Evolutionary conservation across 108 stramenopile genomes (phyloP).

Genomic region (Cyclostephanos tholiformis): DNA sequence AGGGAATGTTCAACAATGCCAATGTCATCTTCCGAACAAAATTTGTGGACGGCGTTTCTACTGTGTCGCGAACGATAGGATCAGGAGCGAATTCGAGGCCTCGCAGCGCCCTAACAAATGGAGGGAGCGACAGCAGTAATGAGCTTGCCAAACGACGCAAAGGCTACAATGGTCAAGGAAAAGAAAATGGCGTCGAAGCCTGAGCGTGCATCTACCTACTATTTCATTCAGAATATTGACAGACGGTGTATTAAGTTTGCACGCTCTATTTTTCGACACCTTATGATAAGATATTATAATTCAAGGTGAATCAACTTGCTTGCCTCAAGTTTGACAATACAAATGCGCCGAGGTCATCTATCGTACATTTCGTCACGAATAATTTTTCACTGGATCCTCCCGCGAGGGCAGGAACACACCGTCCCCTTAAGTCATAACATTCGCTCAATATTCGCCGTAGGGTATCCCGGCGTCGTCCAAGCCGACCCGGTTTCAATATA

Average conservation of each 20-base stretch:
- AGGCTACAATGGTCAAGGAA: slow-evolving; percentile 27
- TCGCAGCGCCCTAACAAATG: slow-evolving; percentile 49
- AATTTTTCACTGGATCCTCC: slow-evolving; percentile 21
- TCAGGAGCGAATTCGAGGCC: slow-evolving; percentile 62
- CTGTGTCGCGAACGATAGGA: slow-evolving; percentile 93
- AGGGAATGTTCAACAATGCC: slow-evolving; percentile 99
- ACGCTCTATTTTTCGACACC: not conserved
- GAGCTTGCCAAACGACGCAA: slow-evolving; percentile 26
- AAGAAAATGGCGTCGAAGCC: slow-evolving; percentile 38
- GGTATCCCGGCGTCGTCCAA: slow-evolving; percentile 56
- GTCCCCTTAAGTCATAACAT: slow-evolving; percentile 66
- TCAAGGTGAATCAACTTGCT: slow-evolving; percentile 2
- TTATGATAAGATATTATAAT: not conserved
- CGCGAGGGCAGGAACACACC: slow-evolving; percentile 57
- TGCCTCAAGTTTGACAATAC: slow-evolving; percentile 43
- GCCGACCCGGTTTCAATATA: slow-evolving; percentile 53
- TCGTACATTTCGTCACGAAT: slow-evolving; percentile 54
- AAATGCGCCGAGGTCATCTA: slow-evolving; percentile 56
- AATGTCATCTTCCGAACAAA: slow-evolving; percentile 99
- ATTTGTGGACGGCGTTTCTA: slow-evolving; percentile 98
- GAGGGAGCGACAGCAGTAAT: slow-evolving; percentile 14
- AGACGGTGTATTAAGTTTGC: slow-evolving; percentile 6
- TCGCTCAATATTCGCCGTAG: slow-evolving; percentile 63
- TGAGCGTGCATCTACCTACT: not conserved
- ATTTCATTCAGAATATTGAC: not conserved